These are phyloP conservation scores for Rhynchospora tenuis DNA, from an alignment of 176 grass and related monocot species.

Conservation along the genomic window DNA sequence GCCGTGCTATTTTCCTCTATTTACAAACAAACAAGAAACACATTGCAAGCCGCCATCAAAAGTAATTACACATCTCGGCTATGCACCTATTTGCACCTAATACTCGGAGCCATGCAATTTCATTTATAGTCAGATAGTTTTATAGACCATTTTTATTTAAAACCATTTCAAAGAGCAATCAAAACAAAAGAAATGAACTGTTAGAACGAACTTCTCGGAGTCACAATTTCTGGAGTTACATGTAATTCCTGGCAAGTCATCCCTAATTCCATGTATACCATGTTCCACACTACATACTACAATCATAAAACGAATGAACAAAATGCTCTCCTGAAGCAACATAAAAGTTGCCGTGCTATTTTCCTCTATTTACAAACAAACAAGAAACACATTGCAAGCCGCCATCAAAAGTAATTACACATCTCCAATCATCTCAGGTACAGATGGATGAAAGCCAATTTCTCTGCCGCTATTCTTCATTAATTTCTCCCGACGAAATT, in stretches of 20 bases:
- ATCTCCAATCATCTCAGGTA: constrained; percentile 5
- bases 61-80: not conserved
- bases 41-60: not conserved
- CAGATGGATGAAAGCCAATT: not conserved
- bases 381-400: not conserved
- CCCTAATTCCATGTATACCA: not conserved
- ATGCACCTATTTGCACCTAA: not conserved
- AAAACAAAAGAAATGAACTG: no score
- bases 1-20: not conserved
- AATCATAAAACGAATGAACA: not conserved
- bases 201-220: no score
- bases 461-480: constrained; percentile 1
- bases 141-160: not conserved
- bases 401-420: not conserved
- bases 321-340: not conserved
- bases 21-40: not conserved
- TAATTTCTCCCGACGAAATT: constrained; percentile 41
- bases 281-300: not conserved
- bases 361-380: not conserved
- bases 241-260: not conserved
- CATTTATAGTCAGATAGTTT: no score
- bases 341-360: not conserved
- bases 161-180: not conserved
- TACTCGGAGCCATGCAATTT: not conserved
- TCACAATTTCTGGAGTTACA: not conserved